These are phyloP conservation scores for Pyronema domesticum DNA, from an alignment of 495 filamentous ascomycete species.

Conservation along the genomic window DNA sequence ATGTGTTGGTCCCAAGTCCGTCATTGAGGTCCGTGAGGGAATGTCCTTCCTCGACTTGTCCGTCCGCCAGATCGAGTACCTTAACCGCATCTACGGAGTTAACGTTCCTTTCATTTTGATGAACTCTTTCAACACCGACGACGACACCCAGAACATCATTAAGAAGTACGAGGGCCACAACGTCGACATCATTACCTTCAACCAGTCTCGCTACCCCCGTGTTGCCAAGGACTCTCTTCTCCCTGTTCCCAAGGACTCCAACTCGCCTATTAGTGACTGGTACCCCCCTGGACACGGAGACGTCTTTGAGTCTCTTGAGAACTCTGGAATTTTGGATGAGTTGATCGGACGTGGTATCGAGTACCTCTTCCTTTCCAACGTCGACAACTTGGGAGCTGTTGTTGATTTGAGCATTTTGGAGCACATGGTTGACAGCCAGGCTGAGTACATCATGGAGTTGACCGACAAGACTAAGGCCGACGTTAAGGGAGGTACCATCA, in stretches of 20 bases:
- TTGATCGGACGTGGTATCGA: conserved; percentile 86
- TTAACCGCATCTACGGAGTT: conserved; percentile 92
- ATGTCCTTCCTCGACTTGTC: conserved; percentile 99
- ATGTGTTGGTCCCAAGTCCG: conserved; percentile 97
- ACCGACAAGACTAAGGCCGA: conserved; percentile 99
- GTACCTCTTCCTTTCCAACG: conserved; percentile 97
- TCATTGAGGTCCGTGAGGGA: conserved; percentile 98
- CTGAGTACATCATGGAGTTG: conserved; percentile 99
- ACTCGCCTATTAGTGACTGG: conserved; percentile 88
- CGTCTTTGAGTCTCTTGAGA: conserved; percentile 99
- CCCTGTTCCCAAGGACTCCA: conserved; percentile 75
- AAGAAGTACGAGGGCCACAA: conserved; percentile 99
- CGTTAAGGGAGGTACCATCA: conserved; percentile 99
- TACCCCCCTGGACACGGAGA: conserved; percentile 98
- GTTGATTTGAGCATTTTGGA: conserved; percentile 94
- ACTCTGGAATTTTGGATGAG: conserved; percentile 94
- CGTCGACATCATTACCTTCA: conserved; percentile 98
- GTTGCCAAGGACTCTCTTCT: conserved; percentile 96
- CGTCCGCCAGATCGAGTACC: conserved; percentile 95
- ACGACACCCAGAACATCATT: conserved; percentile 96
- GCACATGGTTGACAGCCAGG: conserved; percentile 90
- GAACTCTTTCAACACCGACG: conserved; percentile 99
- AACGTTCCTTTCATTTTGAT: conserved; percentile 98
- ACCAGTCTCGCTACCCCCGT: conserved; percentile 95
- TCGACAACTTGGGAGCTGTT: conserved; percentile 94